Base-by-base conservation (phyloP, 352 stramenopile species). In the Globisporangium canariense region DNA sequence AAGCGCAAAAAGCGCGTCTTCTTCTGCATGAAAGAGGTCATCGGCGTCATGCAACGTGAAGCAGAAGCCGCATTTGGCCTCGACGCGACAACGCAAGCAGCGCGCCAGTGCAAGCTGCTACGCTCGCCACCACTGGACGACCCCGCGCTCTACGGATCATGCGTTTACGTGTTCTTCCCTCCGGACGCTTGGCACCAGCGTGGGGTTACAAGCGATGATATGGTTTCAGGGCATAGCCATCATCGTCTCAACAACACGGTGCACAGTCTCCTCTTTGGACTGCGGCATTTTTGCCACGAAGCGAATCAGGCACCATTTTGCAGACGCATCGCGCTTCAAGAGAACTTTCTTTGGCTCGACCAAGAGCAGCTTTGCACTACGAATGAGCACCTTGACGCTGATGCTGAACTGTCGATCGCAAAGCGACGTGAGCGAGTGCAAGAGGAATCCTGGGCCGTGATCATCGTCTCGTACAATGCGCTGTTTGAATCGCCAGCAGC, bases 121-220 rank as follows among this genome's bases (percentile, higher is more conserved):
- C 66, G 62, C 2, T 66, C 65, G 14, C 45, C 75, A 10, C 20
- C 55, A 2, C 43, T 81, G 28, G 57, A 43, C 14, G 47, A 58
- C 2, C 58, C 41, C 4, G 61, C 70, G 11, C 66, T 77, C 43
- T 67, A 64, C 10, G 30, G 34, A 4, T 73, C 74, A 0, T 77
- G 66, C 38, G 58, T 81, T 2, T 68, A 72, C 53, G 58, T 81
- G 18, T 75, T 64, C 57, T 81, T 75, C 53, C 71, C 74, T 2
- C 28, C 76, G 20, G 62, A 81, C 10, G 18, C 60, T 4, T 75
- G 65, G 1, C 7, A 62, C 2, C 11, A 41, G 0, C 56, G 67
- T 38, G 58, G 18, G 34, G 2, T 20, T 28, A 4, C 16, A 18
- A 47, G n/a, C 36, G 18, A 7, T 34, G 43, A 18, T 28, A 28